Evolutionary conservation across 768 basidiomycete species (phyloP).

Genomic region (Candolleomyces aberdarensis): DNA sequence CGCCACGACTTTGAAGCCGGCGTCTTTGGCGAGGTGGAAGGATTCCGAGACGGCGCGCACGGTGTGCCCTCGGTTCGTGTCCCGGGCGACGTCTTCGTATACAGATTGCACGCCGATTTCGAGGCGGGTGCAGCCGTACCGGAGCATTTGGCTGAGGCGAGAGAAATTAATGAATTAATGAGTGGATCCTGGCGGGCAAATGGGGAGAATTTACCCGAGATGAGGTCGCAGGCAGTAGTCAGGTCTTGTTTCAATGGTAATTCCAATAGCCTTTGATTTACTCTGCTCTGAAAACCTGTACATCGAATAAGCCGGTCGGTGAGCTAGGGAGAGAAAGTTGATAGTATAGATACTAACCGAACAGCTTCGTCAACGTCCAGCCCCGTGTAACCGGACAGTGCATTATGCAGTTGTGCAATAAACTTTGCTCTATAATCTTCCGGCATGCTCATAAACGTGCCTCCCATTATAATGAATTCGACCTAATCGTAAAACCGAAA

Average conservation of each 20-base stretch:
- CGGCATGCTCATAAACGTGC: conserved; percentile 99
- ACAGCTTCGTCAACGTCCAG: conserved; percentile 95
- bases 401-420: conserved; percentile 94
- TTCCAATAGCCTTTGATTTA: conserved; percentile 97
- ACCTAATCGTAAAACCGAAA: conserved; percentile 41
- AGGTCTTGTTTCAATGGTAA: conserved; percentile 97
- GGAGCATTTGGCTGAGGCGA: conserved; percentile 96
- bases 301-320: neutral
- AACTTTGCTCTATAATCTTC: conserved; percentile 94
- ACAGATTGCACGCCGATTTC: conserved; percentile 99
- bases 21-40: conserved; percentile 97
- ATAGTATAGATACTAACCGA: conserved; percentile 37
- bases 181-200: neutral
- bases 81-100: conserved; percentile 98
- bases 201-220: conserved; percentile 54
- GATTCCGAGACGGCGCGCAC: conserved; percentile 96
- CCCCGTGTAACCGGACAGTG: conserved; percentile 92
- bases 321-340: neutral
- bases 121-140: conserved; percentile 96
- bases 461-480: conserved; percentile 95
- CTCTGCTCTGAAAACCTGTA: conserved; percentile 89
- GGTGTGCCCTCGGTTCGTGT: conserved; percentile 98
- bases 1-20: conserved; percentile 98
- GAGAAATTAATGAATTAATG: conserved; percentile 1
- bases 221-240: conserved; percentile 98